Base-by-base conservation (phyloP, 2,329 filamentous ascomycete species). In the Fusarium incarnatum region DNA sequence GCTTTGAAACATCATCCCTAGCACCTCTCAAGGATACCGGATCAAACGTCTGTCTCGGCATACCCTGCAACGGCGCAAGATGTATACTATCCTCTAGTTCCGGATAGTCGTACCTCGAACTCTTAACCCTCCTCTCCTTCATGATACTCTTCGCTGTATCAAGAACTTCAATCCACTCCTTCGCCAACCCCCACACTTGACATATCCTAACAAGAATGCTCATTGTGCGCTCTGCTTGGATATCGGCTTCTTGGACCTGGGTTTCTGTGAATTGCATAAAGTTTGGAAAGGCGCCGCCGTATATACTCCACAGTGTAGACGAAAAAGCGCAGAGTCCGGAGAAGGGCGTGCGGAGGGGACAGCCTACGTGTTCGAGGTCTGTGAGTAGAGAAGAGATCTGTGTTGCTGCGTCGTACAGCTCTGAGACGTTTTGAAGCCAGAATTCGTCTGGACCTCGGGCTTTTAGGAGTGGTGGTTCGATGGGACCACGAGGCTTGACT, bases 51-150 rank as follows among this genome's bases (percentile, higher is more conserved):
- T 72, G 71, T 2, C 63, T 58, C 3, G 73, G 72, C 73, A 76
- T 75, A 1, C 73, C 73, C 13, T 72, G 75, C 6, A 75, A 50
- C 1, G 67, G 70, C 1, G 67, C 72, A 4, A 75, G 53, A 9
- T 75, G 65, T 3, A 75, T 75, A 3, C 64, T 68, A 7, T 75
- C 73, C 10, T 75, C 73, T 2, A 75, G 34, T 18, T 75, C 73
- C 0, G 67, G 73, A 25, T 75, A 73, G n/a, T 75, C 72, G 9
- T 75, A 74, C 9, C 73, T 60, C 6, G 73, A 75, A 2, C 55
- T 60, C 41, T 66, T 72, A 6, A 71, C 58, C 16, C 60, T 4
- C 23, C 68, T 2, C 37, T 60, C 56, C 7, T 67, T 56, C 27
- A 75, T 75, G 0, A 75, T 28, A 13, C 64, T 60, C 50, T 70